Evolutionary conservation across 306 rosid species (phyloP).

Genomic region (Carpinus viminea): DNA sequence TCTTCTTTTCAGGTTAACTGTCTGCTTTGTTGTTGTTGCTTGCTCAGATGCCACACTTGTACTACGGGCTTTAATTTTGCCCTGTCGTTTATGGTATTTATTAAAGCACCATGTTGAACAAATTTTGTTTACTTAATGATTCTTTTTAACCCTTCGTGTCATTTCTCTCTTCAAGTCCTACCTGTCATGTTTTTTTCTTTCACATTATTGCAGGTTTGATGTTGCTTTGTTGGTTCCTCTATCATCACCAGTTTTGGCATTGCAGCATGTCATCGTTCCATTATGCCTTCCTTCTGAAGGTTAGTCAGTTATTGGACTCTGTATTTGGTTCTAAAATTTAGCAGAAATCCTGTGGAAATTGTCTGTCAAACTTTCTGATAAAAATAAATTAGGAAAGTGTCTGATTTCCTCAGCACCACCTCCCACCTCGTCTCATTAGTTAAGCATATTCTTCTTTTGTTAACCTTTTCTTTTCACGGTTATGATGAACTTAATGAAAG

Average conservation of each 20-base stretch:
- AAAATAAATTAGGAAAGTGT: not conserved
- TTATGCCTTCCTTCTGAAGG: conserved; percentile 48
- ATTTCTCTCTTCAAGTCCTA: conserved; percentile 8
- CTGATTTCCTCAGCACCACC: not conserved
- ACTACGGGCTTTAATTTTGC: conserved; percentile 78
- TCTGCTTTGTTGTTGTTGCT: conserved; percentile 85
- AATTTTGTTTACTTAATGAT: conserved; percentile 4
- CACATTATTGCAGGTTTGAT: conserved; percentile 66
- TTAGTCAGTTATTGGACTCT: conserved; percentile 36
- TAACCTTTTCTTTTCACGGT: not conserved
- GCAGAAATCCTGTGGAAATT: not conserved
- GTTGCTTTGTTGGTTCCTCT: conserved; percentile 71
- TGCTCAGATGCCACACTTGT: conserved; percentile 92
- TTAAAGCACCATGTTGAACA: conserved; percentile 7
- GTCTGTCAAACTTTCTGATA: not conserved
- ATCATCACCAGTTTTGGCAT: conserved; percentile 79
- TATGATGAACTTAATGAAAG: not conserved
- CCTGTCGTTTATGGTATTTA: conserved; percentile 80
- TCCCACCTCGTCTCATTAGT: not conserved
- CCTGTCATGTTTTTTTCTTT: not conserved
- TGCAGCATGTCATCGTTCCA: conserved; percentile 76
- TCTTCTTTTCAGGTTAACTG: conserved; percentile 66
- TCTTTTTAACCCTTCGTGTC: conserved; percentile 3
- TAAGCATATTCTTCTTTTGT: not conserved
- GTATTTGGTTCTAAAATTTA: conserved; percentile 3